phyloP scores from a whole-genome alignment of 140 eudicot species.

The Oenanthe javanica region DNA sequence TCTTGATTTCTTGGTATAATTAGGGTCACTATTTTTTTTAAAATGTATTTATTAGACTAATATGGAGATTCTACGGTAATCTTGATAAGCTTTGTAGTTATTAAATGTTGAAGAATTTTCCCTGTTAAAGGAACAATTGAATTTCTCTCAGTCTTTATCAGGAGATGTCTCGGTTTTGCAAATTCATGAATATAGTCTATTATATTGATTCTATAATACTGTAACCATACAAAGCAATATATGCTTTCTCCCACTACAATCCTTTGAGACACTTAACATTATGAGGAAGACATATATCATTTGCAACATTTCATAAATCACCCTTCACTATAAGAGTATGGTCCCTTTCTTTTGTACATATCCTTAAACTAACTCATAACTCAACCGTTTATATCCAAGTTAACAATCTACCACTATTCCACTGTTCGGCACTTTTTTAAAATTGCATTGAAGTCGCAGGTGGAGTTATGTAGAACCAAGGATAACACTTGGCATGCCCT shows the following conservation, averaged over 20 bases:
- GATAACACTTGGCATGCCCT: not conserved
- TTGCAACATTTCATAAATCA: not conserved
- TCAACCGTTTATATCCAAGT: not conserved
- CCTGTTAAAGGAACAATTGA: not conserved
- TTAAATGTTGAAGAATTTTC: not conserved
- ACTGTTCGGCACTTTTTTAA: not conserved
- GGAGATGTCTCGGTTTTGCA: not conserved
- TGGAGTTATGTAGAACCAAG: not conserved
- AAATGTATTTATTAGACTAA: not conserved
- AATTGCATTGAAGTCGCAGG: not conserved
- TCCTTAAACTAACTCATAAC: not conserved
- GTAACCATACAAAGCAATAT: not conserved
- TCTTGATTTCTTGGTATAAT: not conserved
- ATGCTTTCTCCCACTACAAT: not conserved
- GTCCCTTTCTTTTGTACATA: not conserved
- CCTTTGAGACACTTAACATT: not conserved
- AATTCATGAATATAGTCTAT: not conserved
- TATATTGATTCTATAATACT: not conserved
- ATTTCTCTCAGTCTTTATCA: not conserved
- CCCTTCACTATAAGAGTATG: not conserved
- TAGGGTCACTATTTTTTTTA: not conserved
- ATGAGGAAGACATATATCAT: not conserved
- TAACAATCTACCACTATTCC: not conserved
- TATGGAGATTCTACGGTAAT: not conserved
- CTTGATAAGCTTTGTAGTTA: not conserved